Base-by-base conservation (phyloP, 2,329 filamentous ascomycete species). In the Claviceps maximensis region DNA sequence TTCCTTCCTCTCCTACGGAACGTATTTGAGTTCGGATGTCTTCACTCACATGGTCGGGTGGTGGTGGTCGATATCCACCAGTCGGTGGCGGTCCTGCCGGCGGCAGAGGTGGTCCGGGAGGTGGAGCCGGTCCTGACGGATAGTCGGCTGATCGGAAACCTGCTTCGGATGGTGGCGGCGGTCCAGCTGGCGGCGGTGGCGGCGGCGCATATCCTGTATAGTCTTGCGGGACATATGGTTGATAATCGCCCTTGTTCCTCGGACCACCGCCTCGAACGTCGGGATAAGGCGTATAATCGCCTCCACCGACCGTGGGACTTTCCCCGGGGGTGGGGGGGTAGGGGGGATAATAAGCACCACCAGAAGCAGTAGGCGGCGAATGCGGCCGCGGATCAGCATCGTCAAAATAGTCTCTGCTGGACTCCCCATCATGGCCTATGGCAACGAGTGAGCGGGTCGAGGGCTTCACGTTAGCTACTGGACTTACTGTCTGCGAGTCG, bases 321-420 rank as follows among this genome's bases (percentile, higher is more conserved):
- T 36, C 53, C 49, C 59, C 62, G 36, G 57, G 65, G 25, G 55
- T 69, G 53, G 56, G 59, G 7, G 69, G 68, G 48, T 71, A 70
- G 2, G 71, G 71, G 3, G 71, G 71, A 55, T 74, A 76, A 59
- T 70, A 76, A 17, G 71, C 70, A 13, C 75, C 75, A n/a, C 75
- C 75, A 2, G 75, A 78, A 4, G 74, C 74, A 52, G 69, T 74
- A 3, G 73, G 71, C 0, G 75, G 75, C 2, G 75, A 78, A 5
- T 70, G 69, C 4, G 69, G 65, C 12, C 68, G 69, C 41, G 62
- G 62, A 49, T 64, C 62, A 38, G 63, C 61, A 51, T 66, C 61
- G 42, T 69, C 62, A 53, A 70, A 69, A 56, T 71, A 67, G 29
- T 68, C 65, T 46, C 65, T 62, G 3, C 61, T 59, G 13, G 58